Conservation (phyloP, 768 basidiomycete genomes). For the Xanthoconium stramineum region DNA sequence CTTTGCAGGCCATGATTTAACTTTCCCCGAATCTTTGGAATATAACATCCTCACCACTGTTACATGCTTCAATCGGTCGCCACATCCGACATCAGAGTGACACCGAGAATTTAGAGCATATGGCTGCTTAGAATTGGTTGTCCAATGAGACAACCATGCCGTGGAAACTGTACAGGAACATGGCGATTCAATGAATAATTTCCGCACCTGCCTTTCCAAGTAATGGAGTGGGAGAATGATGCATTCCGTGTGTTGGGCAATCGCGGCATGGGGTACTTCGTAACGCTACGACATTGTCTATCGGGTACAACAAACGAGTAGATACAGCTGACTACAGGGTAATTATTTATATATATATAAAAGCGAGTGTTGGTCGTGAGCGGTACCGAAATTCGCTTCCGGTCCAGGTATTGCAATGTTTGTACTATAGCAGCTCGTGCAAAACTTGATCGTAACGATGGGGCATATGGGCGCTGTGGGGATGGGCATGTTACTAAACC, state of each 20-base stretch:
- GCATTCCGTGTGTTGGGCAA: background rate
- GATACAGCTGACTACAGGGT: conserved; percentile 11
- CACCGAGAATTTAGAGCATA: background rate
- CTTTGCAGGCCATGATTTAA: background rate
- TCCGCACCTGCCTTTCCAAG: background rate
- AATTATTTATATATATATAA: background rate
- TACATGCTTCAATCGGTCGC: background rate
- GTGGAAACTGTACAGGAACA: background rate
- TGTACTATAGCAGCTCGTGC: conserved; percentile 55
- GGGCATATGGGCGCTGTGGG: conserved; percentile 65
- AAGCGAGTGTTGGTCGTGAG: conserved; percentile 1
- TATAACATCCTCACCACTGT: background rate
- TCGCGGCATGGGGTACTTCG: background rate
- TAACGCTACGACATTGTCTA: conserved; percentile 7
- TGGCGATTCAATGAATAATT: background rate
- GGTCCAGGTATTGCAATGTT: background rate
- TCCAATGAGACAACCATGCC: background rate
- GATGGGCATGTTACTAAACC: conserved; percentile 1
- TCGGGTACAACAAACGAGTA: conserved; percentile 13
- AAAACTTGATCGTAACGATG: conserved; percentile 77
- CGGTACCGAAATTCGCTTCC: background rate
- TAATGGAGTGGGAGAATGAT: background rate
- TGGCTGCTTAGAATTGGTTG: background rate
- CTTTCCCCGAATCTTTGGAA: background rate
- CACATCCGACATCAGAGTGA: background rate